Conservation (phyloP, 202 grass and related monocot genomes). For the Panicum virgatum region DNA sequence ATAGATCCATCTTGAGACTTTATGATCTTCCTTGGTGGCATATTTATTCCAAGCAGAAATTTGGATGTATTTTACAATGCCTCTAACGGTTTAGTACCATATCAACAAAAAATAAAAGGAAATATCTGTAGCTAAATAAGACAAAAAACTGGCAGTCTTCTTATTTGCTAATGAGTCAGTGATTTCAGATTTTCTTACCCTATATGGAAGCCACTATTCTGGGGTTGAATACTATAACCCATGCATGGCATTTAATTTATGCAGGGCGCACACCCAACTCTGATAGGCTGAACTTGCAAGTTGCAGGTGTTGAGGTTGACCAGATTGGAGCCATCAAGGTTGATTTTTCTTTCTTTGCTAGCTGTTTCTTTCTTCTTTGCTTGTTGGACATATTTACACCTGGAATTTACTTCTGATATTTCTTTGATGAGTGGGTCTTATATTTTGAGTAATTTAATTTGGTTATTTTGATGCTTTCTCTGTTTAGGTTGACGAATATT, state of each 20-base stretch:
- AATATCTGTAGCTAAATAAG: not conserved
- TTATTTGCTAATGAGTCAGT: not conserved
- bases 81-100: not conserved
- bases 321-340: slow-evolving; percentile 87
- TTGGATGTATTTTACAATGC: not conserved
- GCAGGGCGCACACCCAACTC: slow-evolving; percentile 78
- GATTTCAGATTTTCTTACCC: not conserved
- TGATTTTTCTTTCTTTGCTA: slow-evolving; percentile 29
- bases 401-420: slow-evolving; percentile 25
- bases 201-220: slow-evolving; percentile 1
- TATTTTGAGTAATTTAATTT: slow-evolving; percentile 34
- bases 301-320: slow-evolving; percentile 84
- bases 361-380: slow-evolving; percentile 18
- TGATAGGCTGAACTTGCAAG: slow-evolving; percentile 81
- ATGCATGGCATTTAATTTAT: slow-evolving; percentile 33
- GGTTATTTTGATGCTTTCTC: not conserved
- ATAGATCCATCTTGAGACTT: not conserved
- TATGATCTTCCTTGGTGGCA: not conserved
- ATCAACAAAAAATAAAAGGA: not conserved
- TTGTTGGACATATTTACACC: not conserved
- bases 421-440: not conserved
- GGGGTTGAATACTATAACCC: not conserved
- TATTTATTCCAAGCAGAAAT: not conserved
- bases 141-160: not conserved
- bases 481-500: slow-evolving; percentile 93